Percentiles rank a stretch among this genome's conserved stretches.
phyloP scores from a whole-genome alignment of 129 eudicot species.

The Helianthus annuus region HanXRQr2.0-SUNRISE NC_035439.2:148079821-148080320 shows the following conservation, averaged over 20 bases:
- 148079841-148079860: constrained; percentile 41
- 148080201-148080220: background rate
- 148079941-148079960: constrained; percentile 60
- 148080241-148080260: too few relatives aligned
- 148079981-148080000: constrained; percentile 63
- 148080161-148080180: constrained; percentile 7
- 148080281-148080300: constrained; percentile 35
- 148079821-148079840: constrained; percentile 45
- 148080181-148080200: constrained; percentile 4
- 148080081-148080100: constrained; percentile 69
- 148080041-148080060: constrained; percentile 48
- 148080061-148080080: constrained; percentile 64
- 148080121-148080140: constrained; percentile 23
- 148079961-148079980: constrained; percentile 70
- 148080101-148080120: constrained; percentile 51
- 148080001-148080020: constrained; percentile 74
- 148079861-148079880: constrained; percentile 54
- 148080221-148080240: background rate
- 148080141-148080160: constrained; percentile 4
- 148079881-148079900: constrained; percentile 35
- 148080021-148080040: constrained; percentile 66
- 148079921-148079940: constrained; percentile 39
- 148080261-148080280: constrained; percentile 35
- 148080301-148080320: constrained; percentile 7
- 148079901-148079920: constrained; percentile 48